These are phyloP conservation scores for Lentinula aciculospora DNA, from an alignment of 768 basidiomycete genomes.

Conservation along the genomic window DNA sequence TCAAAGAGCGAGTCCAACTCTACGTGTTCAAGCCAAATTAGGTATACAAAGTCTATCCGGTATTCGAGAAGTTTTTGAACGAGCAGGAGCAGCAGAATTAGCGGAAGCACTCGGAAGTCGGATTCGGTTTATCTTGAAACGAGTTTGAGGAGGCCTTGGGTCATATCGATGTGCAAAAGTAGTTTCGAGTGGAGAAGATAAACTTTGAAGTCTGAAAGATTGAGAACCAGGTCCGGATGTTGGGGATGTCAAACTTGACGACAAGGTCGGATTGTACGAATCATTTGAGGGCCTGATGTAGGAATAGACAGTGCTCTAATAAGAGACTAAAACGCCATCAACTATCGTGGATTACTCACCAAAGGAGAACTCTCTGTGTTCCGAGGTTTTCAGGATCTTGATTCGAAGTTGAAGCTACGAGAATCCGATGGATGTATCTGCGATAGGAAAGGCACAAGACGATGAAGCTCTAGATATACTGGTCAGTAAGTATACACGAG, in stretches of 20 bases:
- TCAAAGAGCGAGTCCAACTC: too few relatives aligned
- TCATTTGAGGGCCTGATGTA: too few relatives aligned
- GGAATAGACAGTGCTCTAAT: too few relatives aligned
- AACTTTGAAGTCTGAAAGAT: background rate
- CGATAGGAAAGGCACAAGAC: background rate
- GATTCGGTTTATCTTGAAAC: background rate
- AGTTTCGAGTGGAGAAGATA: background rate
- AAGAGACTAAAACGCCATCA: too few relatives aligned
- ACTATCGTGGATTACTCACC: background rate
- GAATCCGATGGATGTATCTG: background rate
- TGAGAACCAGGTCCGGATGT: too few relatives aligned
- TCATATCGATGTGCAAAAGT: background rate
- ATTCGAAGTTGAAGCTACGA: background rate
- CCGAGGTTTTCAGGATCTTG: background rate
- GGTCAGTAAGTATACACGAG: background rate
- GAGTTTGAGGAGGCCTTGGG: background rate
- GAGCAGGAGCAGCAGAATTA: background rate
- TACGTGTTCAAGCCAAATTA: background rate
- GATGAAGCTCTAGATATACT: background rate
- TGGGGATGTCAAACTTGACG: too few relatives aligned
- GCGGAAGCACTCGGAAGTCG: background rate
- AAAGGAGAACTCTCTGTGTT: background rate
- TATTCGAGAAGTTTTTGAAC: background rate
- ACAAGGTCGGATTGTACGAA: too few relatives aligned
- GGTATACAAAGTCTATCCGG: background rate